phyloP scores from a whole-genome alignment of 208 protist genomes.

The Leishmania braziliensis region DNA sequence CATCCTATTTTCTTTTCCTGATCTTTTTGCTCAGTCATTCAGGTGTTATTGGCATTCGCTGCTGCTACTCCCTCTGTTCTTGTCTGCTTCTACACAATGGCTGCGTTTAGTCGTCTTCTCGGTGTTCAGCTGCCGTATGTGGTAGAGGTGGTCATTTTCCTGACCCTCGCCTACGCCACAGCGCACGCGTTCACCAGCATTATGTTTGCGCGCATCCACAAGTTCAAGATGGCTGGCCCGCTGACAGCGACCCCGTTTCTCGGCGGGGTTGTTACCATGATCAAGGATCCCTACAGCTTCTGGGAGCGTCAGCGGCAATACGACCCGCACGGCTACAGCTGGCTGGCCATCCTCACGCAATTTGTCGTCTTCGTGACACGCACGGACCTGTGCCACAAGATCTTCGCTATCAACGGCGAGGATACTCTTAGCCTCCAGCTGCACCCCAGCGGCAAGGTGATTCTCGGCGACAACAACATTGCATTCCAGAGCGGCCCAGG shows the following conservation, averaged over 20 bases:
- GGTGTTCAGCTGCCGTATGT: slow-evolving; percentile 75
- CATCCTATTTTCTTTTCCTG: not conserved
- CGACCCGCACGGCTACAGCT: slow-evolving; percentile 80
- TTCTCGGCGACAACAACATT: slow-evolving; percentile 89
- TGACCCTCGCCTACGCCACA: slow-evolving; percentile 50
- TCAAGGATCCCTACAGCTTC: slow-evolving; percentile 78
- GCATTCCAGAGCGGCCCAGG: slow-evolving; percentile 83
- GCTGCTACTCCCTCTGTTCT: not conserved
- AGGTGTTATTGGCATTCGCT: no score
- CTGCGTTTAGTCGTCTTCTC: slow-evolving; percentile 66
- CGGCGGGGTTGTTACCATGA: slow-evolving; percentile 77
- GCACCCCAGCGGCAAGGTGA: slow-evolving; percentile 83
- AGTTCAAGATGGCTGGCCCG: slow-evolving; percentile 73
- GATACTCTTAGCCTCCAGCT: slow-evolving; percentile 77
- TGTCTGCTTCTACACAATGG: slow-evolving; percentile 33
- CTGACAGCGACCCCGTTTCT: slow-evolving; percentile 62
- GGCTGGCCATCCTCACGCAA: slow-evolving; percentile 70
- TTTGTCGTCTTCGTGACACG: slow-evolving; percentile 82
- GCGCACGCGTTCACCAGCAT: slow-evolving; percentile 65
- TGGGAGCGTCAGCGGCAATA: slow-evolving; percentile 84
- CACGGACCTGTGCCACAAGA: slow-evolving; percentile 81
- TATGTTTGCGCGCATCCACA: slow-evolving; percentile 71
- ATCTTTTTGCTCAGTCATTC: not conserved
- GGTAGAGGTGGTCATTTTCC: slow-evolving; percentile 58
- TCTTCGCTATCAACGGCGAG: slow-evolving; percentile 81